These are phyloP conservation scores for Malassezia pachydermatis DNA, from an alignment of 1,284 basidiomycete genomes.

Conservation along the genomic window DNA sequence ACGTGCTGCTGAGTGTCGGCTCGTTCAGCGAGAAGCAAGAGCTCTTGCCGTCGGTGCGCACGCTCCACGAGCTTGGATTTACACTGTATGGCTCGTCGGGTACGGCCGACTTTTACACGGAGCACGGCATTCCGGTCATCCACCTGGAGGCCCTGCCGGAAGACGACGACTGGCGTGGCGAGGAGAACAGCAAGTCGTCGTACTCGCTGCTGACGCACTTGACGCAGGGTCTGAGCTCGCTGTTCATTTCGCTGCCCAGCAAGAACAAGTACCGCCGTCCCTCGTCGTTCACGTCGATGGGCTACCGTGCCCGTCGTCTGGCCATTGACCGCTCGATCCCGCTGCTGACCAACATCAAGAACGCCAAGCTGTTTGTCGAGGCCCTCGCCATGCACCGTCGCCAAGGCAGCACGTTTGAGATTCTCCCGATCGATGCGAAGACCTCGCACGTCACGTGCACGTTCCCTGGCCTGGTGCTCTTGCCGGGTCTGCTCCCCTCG, in stretches of 20 bases:
- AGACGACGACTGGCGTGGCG: slow-evolving; percentile 40
- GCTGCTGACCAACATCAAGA: slow-evolving; percentile 96
- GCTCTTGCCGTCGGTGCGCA: slow-evolving; percentile 89
- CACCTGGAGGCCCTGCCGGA: slow-evolving; percentile 47
- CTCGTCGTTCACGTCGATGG: slow-evolving; percentile 91
- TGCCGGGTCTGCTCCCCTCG: slow-evolving; percentile 76
- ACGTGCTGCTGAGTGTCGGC: slow-evolving; percentile 84
- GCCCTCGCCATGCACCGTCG: slow-evolving; percentile 61
- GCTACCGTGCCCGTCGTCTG: slow-evolving; percentile 92
- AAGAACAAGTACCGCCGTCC: slow-evolving; percentile 96
- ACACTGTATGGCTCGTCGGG: slow-evolving; percentile 95
- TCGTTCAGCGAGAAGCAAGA: slow-evolving; percentile 97
- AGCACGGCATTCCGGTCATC: slow-evolving; percentile 45
- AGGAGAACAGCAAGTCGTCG: slow-evolving; percentile 38
- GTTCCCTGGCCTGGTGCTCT: slow-evolving; percentile 84
- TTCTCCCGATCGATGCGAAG: slow-evolving; percentile 86
- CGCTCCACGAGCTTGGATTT: slow-evolving; percentile 83
- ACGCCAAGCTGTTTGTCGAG: slow-evolving; percentile 91
- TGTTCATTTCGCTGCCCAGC: slow-evolving; percentile 98
- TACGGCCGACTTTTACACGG: slow-evolving; percentile 57
- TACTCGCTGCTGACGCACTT: slow-evolving; percentile 46
- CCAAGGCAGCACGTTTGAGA: slow-evolving; percentile 68
- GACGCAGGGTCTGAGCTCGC: slow-evolving; percentile 49
- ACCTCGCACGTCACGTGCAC: slow-evolving; percentile 74
- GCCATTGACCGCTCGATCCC: slow-evolving; percentile 98